Base-by-base conservation (phyloP, 2,329 filamentous ascomycete genomes). In the Amesomyces nigricolor region DNA sequence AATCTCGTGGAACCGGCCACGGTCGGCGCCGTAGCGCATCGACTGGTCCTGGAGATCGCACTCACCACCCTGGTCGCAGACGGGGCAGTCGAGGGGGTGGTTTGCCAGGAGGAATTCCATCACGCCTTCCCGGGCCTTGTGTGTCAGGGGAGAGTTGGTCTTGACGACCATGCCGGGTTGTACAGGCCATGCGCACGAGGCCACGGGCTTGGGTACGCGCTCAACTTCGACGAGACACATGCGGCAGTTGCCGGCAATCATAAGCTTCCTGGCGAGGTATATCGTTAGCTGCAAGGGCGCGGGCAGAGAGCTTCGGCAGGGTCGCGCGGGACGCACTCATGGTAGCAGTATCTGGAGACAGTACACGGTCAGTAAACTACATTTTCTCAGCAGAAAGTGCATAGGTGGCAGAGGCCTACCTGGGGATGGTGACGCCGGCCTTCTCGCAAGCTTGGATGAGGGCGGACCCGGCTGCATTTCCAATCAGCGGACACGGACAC, bases 211-310 rank as follows among this genome's bases (percentile, higher is more conserved):
- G 57, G 94, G 94, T 58, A 90, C 89, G 74, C 85, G 85, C 78
- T 97, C 94, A 64, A 99, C 94, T 79, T 99, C 94, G 69, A 99
- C 94, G 69, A 99, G 78, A 76, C 94, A 99, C 94, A 99, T 99
- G 78, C 94, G 91, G 75, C 94, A 99, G 77, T 97, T 99, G 75
- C 94, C 94, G 68, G 94, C 94, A 80, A 99, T 96, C 87, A 95
- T 91, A 65, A 99, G 82, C 78, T 99, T 97, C 72, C 89, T 92
- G 68, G 38, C 46, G 53, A 63, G 54, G 56, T 57, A 65, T 65
- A 65, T 70, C 68, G 70, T 80, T 68, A 80, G 77, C 65, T 44
- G 32, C 48, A 49, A 53, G 14, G 62, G 53, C 48, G 53, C 55
- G 43, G 53, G 51, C 63, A 51, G 60, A 58, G 48, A 55, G 51